Base-by-base conservation (phyloP, 441 rosid genomes). In the Codiaeum variegatum region DNA sequence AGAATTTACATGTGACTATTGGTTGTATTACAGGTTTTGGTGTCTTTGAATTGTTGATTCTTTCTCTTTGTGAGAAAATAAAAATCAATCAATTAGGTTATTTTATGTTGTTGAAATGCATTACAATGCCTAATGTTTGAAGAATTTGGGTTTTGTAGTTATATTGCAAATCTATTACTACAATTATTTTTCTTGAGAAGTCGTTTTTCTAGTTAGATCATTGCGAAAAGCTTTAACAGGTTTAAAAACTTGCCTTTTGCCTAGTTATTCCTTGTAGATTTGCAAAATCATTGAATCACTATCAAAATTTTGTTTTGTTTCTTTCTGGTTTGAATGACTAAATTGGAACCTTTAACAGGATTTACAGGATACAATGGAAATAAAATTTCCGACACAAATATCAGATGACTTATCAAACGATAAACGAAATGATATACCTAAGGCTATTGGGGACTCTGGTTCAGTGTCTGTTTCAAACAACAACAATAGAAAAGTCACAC, bases 391-490 rank as follows among this genome's bases (percentile, higher is more conserved):
- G 8, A 38, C 23, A 3, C 74, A 71, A 61, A 1, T 19, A 4
- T 56, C 71, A 28, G 46, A 38, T 5, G 36, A 61, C 8, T 24
- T n/a, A 12, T 64, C 32, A 36, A 61, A 26, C 11, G 18, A 38
- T 19, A 51, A 40, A 63, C 74, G 62, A 15, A 40, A 52, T 62
- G 36, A 38, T 8, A 4, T 44, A n/a, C 4, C 59, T 28, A 64
- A 21, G 72, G 52, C 36, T 46, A 47, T 11, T 40, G 66, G 13
- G 16, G 44, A 46, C 55, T n/a, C 71, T 29, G 49, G 9, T 56
- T 23, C 76, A 2, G 44, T 44, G 23, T 44, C 71, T 47, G 66
- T 12, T 75, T 56, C 70, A 10, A 64, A 60, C 66, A 55, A 60
- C 23, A 32, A 54, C 32, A 42, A 36, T 32, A 18, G 71, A 12